Evolutionary conservation across 2,329 filamentous ascomycete genomes (phyloP), one percentile per base, ranked within the genome.

Genomic region (Stagonosporopsis rhizophila): DNA sequence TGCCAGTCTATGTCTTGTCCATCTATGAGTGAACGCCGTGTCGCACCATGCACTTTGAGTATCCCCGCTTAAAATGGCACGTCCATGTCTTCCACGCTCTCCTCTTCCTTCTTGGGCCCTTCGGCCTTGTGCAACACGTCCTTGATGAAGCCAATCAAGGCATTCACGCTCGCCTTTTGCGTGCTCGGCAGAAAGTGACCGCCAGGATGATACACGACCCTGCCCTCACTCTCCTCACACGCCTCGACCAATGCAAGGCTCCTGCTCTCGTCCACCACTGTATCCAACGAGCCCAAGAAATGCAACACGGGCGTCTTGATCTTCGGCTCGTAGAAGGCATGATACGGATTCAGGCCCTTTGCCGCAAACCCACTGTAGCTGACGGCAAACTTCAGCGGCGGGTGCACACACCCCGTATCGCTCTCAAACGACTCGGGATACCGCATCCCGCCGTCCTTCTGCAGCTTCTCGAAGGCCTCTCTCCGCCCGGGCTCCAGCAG

Each of bases 161-260:
- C 89, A 80, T 89, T 88, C 19, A 89, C 86, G 84, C 89, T 95
- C 64, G 92, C 89, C 79, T 89, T 91, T 64, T 88, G 86, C 57
- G 92, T 80, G 49, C 76, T 87, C 0, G 94, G 94, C 69, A 97
- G 85, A 70, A 96, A 92, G 75, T 98, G 94, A 0, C 93, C 93
- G 7, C 94, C 94, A 1, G 94, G 93, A 76, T 96, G 92, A 66
- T 89, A 86, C 48, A 89, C 81, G 48, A 85, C 81, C 64, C 78
- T 82, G 39, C 76, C 79, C 51, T 82, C 80, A 40, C 72, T 76
- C 64, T 84, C 66, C 71, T 61, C 82, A 73, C 87, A 91, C 42
- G 83, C 81, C 22, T 92, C 87, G 2, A 90, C 82, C 55, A 97
- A 77, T 20, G 80, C 83, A 67, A 84, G 80, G 73, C 86, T 91